These are phyloP conservation scores for Haplosporangium sp. DNA, from an alignment of 371 early-diverging fungal genomes.

Conservation along the genomic window DNA sequence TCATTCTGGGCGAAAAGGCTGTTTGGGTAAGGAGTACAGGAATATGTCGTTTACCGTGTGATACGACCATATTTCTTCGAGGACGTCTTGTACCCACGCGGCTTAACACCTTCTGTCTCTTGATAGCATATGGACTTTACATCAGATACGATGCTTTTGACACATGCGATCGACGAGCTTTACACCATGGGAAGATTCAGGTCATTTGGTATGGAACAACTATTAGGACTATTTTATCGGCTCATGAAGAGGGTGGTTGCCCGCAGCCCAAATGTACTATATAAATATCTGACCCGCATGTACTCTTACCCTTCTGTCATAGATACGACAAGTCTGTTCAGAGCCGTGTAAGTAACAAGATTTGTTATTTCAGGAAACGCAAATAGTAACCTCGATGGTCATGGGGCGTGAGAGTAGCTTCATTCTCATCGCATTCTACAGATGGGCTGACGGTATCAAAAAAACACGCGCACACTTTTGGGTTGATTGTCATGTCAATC, in stretches of 20 bases:
- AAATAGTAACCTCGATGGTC: neutral
- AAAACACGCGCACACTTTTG: too few species aligned
- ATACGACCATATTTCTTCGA: too few species aligned
- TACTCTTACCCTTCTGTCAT: neutral
- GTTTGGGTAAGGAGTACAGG: conserved; percentile 43
- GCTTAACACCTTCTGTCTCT: neutral
- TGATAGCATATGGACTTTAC: conserved; percentile 50
- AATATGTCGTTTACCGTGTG: too few species aligned
- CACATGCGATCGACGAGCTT: conserved; percentile 44
- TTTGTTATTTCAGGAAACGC: neutral
- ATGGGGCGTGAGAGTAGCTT: too few species aligned
- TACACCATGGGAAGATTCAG: conserved; percentile 48
- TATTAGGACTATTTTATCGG: too few species aligned
- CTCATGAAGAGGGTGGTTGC: neutral
- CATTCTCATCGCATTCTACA: too few species aligned
- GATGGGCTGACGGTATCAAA: too few species aligned
- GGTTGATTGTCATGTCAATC: too few species aligned
- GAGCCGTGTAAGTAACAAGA: conserved; percentile 22
- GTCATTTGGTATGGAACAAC: conserved; percentile 24
- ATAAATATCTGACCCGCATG: neutral
- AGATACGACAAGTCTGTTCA: conserved; percentile 31
- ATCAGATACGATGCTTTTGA: conserved; percentile 22
- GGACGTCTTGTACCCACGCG: neutral
- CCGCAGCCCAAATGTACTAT: neutral
- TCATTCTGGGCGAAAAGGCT: conserved; percentile 51